Conservation (phyloP, 345 rosid genomes). For the Cochlearia excelsa region DNA sequence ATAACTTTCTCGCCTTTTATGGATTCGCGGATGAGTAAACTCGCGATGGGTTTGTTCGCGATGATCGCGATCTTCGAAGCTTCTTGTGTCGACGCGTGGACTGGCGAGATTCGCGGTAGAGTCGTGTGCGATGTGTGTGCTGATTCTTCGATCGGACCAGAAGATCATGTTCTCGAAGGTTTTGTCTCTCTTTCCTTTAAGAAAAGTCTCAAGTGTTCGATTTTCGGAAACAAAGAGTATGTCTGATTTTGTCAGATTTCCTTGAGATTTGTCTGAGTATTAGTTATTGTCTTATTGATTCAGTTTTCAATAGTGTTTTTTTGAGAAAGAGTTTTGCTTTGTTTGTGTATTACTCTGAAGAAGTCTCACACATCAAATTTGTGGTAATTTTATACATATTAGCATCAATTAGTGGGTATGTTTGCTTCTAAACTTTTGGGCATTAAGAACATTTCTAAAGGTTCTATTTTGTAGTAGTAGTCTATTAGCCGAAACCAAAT, state of each 20-base stretch:
- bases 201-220: neutral
- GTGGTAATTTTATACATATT: neutral
- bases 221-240: neutral
- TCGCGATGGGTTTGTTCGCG: constrained; percentile 39
- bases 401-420: neutral
- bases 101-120: constrained; percentile 88
- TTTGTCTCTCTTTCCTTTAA: neutral
- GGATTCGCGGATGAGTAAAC: constrained; percentile 40
- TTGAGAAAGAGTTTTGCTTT: neutral
- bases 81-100: constrained; percentile 65
- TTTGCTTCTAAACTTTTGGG: neutral
- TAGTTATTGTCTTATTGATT: constrained; percentile 1
- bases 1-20: constrained; percentile 28
- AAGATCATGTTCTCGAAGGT: constrained; percentile 93
- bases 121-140: constrained; percentile 92
- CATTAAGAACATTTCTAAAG: neutral
- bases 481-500: neutral
- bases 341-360: neutral
- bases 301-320: neutral
- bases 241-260: constrained; percentile 5
- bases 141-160: constrained; percentile 89
- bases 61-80: constrained; percentile 31
- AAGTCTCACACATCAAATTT: constrained; percentile 12
- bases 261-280: constrained; percentile 2
- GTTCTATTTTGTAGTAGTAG: neutral